Percentiles rank a stretch among this genome's conserved stretches.
phyloP scores from a whole-genome alignment of 805 yeast genomes.

The Nematodospora valgi region DNA sequence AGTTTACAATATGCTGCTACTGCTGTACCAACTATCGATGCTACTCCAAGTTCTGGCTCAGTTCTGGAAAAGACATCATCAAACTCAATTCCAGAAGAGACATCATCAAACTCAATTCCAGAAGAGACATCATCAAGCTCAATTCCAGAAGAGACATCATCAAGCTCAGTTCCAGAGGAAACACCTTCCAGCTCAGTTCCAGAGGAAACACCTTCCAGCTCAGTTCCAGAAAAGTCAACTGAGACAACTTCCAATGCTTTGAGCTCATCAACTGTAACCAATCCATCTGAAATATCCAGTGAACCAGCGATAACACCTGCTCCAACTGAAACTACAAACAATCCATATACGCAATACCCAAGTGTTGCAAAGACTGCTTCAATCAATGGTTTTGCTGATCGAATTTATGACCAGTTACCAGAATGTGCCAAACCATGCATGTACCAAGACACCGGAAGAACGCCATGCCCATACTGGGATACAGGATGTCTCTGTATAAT shows the following conservation, averaged over 20 bases:
- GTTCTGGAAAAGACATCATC: too few relatives aligned
- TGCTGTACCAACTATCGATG: conserved; percentile 10
- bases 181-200: conserved; percentile 1
- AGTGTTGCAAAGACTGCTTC: conserved; percentile 44
- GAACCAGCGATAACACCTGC: not conserved
- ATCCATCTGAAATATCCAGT: conserved; percentile 2
- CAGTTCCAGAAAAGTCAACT: not conserved
- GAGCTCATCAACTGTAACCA: too few relatives aligned
- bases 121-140: conserved; percentile 6
- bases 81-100: conserved; percentile 1
- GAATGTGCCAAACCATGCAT: conserved; percentile 40
- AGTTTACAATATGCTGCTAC: conserved; percentile 21
- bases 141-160: not conserved
- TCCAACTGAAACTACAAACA: conserved; percentile 1
- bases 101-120: conserved; percentile 6
- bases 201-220: not conserved
- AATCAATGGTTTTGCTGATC: conserved; percentile 36
- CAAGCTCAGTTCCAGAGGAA: not conserved
- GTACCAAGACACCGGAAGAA: conserved; percentile 28
- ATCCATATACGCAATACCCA: conserved; percentile 21
- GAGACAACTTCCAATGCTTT: conserved; percentile 6
- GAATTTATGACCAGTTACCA: conserved; percentile 29
- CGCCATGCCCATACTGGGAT: conserved; percentile 47
- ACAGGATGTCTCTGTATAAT: conserved; percentile 44
- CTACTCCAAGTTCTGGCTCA: conserved; percentile 1